Conservation (phyloP, 2,329 filamentous ascomycete species). For the Neopestalotiopsis rosae region DNA sequence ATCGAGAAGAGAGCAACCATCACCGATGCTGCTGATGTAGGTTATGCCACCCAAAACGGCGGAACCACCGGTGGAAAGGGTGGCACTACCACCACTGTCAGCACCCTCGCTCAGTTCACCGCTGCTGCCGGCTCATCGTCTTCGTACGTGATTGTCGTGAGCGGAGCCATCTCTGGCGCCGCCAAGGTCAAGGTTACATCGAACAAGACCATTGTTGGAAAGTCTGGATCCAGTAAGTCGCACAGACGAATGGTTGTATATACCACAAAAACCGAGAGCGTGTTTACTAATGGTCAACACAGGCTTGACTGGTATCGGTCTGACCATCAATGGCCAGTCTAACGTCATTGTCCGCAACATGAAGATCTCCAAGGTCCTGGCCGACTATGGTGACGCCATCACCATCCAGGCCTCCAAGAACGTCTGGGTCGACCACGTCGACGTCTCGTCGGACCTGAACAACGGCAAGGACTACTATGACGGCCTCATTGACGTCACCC, state of each 20-base stretch:
- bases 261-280: background rate
- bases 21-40: conserved; percentile 29
- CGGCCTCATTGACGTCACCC: conserved; percentile 67
- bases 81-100: conserved; percentile 61
- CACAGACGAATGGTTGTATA: background rate
- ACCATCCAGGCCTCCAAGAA: conserved; percentile 62
- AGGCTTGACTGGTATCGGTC: conserved; percentile 49
- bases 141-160: conserved; percentile 51
- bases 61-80: conserved; percentile 58
- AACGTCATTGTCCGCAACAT: conserved; percentile 71
- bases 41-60: conserved; percentile 27
- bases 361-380: conserved; percentile 61
- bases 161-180: conserved; percentile 47
- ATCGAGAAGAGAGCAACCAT: conserved; percentile 30
- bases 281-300: background rate
- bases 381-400: conserved; percentile 63
- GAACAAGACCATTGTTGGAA: conserved; percentile 58
- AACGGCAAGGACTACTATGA: conserved; percentile 75
- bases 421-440: conserved; percentile 72
- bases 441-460: conserved; percentile 63
- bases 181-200: conserved; percentile 50
- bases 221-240: conserved; percentile 39
- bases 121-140: conserved; percentile 53
- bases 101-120: conserved; percentile 54
- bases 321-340: conserved; percentile 55